A percentile compares a stretch with the other conserved stretches of the same genome.
These are phyloP conservation scores for Cicer pinnatifidum DNA, from an alignment of 306 rosid genomes.

Conservation along the genomic window DNA sequence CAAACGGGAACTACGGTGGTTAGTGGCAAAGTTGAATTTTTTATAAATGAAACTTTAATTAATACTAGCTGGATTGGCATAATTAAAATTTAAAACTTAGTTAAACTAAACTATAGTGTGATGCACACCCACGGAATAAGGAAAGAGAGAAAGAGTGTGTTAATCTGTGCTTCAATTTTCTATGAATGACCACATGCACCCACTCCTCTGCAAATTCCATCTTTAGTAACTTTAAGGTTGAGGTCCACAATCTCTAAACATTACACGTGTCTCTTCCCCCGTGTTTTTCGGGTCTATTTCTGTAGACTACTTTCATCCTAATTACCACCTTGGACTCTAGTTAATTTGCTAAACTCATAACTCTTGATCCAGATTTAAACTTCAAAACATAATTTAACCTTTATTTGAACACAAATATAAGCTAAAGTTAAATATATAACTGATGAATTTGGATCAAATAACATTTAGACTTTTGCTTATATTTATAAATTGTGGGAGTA, in stretches of 20 bases:
- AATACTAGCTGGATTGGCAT: conserved; percentile 54
- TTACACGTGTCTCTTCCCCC: conserved; percentile 68
- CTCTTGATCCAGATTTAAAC: not conserved
- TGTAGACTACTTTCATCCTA: conserved; percentile 24
- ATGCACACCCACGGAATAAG: conserved; percentile 31
- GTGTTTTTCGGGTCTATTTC: conserved; percentile 56
- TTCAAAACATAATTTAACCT: not conserved
- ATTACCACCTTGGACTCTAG: not conserved
- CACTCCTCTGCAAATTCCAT: conserved; percentile 52
- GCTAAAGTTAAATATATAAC: no score
- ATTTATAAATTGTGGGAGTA: no score
- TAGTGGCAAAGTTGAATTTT: conserved; percentile 27
- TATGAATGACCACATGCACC: conserved; percentile 76
- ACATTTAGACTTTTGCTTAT: no score
- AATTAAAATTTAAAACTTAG: conserved; percentile 12
- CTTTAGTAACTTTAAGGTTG: conserved; percentile 46
- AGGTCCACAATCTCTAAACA: conserved; percentile 51
- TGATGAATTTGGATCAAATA: no score
- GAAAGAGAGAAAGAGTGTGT: conserved; percentile 34
- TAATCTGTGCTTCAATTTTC: conserved; percentile 56
- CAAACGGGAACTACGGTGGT: conserved; percentile 44
- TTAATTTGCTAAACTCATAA: not conserved
- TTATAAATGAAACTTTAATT: conserved; percentile 11
- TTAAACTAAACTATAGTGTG: conserved; percentile 40
- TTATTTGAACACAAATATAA: no score